Percentiles rank a stretch among this genome's conserved stretches.
Conservation (phyloP, 2,329 filamentous ascomycete genomes). For the Xylariaceae sp. region DNA sequence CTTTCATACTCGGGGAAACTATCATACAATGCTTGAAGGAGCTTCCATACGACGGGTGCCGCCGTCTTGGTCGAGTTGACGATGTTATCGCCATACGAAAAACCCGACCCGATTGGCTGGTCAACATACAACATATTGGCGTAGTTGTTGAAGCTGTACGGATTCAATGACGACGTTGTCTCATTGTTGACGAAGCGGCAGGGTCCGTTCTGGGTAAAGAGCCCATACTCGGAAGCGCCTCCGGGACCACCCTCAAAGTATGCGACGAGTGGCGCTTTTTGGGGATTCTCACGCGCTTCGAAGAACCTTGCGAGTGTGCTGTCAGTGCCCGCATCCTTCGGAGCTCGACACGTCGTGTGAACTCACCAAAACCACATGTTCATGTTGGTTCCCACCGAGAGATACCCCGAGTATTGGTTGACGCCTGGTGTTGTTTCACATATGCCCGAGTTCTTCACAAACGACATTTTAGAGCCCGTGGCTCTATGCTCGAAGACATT, state of each 20-base stretch:
- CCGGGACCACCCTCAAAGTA: slow-evolving; percentile 48
- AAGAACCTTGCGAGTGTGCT: slow-evolving; percentile 36
- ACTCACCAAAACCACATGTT: slow-evolving; percentile 49
- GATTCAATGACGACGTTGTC: slow-evolving; percentile 45
- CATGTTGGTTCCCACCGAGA: slow-evolving; percentile 48
- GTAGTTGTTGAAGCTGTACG: slow-evolving; percentile 46
- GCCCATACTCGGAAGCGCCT: slow-evolving; percentile 42
- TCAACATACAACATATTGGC: slow-evolving; percentile 48
- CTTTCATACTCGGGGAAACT: slow-evolving; percentile 66
- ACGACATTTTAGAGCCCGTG: slow-evolving; percentile 48
- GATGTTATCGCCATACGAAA: slow-evolving; percentile 43
- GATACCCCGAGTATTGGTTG: slow-evolving; percentile 54
- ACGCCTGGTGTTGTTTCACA: slow-evolving; percentile 55
- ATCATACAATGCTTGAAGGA: slow-evolving; percentile 64
- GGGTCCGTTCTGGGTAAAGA: slow-evolving; percentile 49
- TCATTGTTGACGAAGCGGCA: slow-evolving; percentile 45
- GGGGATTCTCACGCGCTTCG: slow-evolving; percentile 37
- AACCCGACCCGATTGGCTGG: slow-evolving; percentile 44
- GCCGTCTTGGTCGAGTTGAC: slow-evolving; percentile 48
- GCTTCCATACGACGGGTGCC: slow-evolving; percentile 55
- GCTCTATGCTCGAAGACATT: slow-evolving; percentile 52
- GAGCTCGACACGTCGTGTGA: not conserved
- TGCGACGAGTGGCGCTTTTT: slow-evolving; percentile 38
- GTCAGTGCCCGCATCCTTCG: not conserved
- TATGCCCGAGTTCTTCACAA: slow-evolving; percentile 53